Percentiles rank a stretch among this genome's conserved stretches.
Evolutionary conservation across 1,284 basidiomycete genomes (phyloP).

Genomic region (Trichosporon asahii): DNA sequence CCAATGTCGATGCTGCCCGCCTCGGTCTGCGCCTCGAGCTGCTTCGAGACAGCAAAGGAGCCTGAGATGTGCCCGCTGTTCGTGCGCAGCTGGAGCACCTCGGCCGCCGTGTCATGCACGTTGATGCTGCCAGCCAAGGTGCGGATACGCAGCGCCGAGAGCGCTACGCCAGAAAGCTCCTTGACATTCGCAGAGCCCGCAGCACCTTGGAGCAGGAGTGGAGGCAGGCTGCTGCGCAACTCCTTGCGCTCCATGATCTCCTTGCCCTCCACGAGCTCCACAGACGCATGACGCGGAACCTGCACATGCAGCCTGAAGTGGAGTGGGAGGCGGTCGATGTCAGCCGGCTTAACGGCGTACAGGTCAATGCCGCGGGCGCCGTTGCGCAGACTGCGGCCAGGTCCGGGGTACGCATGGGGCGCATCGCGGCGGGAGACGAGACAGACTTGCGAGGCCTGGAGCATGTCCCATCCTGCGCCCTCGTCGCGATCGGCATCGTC

Average conservation of each 20-base stretch:
- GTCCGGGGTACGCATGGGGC: not conserved
- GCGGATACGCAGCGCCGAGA: slow-evolving; percentile 12
- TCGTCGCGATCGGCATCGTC: slow-evolving; percentile 5
- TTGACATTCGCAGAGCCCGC: slow-evolving; percentile 11
- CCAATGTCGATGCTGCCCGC: slow-evolving; percentile 21
- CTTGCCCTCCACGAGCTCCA: not conserved
- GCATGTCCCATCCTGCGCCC: slow-evolving; percentile 21
- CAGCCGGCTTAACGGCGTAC: not conserved
- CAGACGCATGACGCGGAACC: slow-evolving; percentile 9
- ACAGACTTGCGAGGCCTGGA: slow-evolving; percentile 20
- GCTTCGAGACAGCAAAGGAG: slow-evolving; percentile 8
- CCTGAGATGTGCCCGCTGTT: slow-evolving; percentile 9
- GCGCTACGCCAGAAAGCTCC: slow-evolving; percentile 8
- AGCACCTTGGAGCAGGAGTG: slow-evolving; percentile 13
- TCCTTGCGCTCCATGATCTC: not conserved
- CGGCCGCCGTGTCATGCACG: slow-evolving; percentile 15
- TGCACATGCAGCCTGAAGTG: slow-evolving; percentile 24
- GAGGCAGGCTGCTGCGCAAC: slow-evolving; percentile 7
- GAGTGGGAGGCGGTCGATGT: not conserved
- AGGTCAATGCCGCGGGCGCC: slow-evolving; percentile 19
- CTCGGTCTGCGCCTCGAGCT: not conserved
- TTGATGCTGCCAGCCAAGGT: slow-evolving; percentile 13
- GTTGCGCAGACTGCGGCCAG: not conserved
- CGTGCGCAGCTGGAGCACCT: slow-evolving; percentile 9
- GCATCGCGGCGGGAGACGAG: slow-evolving; percentile 14